Conservation (phyloP, 305 asterid genomes). For the Lippia alba region DNA sequence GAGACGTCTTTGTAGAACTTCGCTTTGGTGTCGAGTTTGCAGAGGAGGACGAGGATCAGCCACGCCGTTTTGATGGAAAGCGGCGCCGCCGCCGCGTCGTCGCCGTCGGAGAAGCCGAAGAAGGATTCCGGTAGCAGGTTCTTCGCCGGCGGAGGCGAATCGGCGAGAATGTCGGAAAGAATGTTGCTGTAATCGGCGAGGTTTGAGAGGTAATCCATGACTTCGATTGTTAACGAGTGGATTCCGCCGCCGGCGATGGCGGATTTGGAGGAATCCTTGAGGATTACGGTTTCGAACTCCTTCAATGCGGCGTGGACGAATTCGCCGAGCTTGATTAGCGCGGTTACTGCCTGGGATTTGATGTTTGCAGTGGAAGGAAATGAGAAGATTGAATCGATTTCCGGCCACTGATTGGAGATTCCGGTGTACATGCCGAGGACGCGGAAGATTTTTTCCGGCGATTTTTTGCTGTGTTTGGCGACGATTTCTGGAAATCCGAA, state of each 20-base stretch:
- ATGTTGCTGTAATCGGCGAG: slow-evolving; percentile 74
- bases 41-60: slow-evolving; percentile 65
- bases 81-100: slow-evolving; percentile 52
- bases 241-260: slow-evolving; percentile 66
- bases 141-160: slow-evolving; percentile 49
- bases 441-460: slow-evolving; percentile 65
- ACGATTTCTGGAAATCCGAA: slow-evolving; percentile 74
- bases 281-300: slow-evolving; percentile 63
- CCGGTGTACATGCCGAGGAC: slow-evolving; percentile 78
- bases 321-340: slow-evolving; percentile 64
- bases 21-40: slow-evolving; percentile 73
- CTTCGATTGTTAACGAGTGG: slow-evolving; percentile 64
- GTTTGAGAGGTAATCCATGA: slow-evolving; percentile 60
- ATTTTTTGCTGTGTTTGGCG: slow-evolving; percentile 53
- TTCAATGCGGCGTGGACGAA: slow-evolving; percentile 45
- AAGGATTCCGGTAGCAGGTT: slow-evolving; percentile 54
- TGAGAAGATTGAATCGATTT: slow-evolving; percentile 71
- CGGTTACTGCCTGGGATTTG: slow-evolving; percentile 55
- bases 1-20: slow-evolving; percentile 69
- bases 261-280: slow-evolving; percentile 61
- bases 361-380: slow-evolving; percentile 49
- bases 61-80: slow-evolving; percentile 64
- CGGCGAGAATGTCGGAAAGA: slow-evolving; percentile 54
- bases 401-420: slow-evolving; percentile 67
- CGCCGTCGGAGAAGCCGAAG: slow-evolving; percentile 59